Percentiles rank a stretch among this genome's conserved stretches.
These are phyloP conservation scores for Candida takata DNA, from an alignment of 805 yeast species.

Conservation along the genomic window DNA sequence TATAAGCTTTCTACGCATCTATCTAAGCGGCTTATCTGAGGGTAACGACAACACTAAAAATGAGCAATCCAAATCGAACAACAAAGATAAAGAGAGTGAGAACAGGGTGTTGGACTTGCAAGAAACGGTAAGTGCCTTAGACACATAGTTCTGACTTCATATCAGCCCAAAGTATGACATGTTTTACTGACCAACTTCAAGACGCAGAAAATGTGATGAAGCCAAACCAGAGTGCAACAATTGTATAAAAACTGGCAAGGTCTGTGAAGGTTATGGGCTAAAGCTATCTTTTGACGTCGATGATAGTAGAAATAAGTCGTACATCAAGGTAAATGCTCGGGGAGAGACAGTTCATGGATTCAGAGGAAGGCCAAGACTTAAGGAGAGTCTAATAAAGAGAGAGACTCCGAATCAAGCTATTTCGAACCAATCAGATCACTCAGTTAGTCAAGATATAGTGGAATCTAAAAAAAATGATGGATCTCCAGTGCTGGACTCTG, in stretches of 20 bases:
- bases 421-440: too few relatives aligned
- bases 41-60: neutral
- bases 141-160: conserved; percentile 3
- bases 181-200: conserved; percentile 9
- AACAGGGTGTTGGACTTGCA: conserved; percentile 55
- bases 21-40: neutral
- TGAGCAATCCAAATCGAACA: neutral
- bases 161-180: neutral
- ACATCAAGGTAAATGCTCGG: conserved; percentile 20
- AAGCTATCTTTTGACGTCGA: conserved; percentile 45
- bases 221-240: conserved; percentile 44
- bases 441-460: too few relatives aligned
- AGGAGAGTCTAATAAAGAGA: conserved; percentile 27
- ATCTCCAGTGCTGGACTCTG: too few relatives aligned
- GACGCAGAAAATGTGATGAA: conserved; percentile 53
- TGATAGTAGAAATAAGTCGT: conserved; percentile 31
- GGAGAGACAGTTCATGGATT: conserved; percentile 36
- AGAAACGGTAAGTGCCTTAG: conserved; percentile 32
- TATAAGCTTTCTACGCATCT: too few relatives aligned
- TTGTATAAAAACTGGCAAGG: conserved; percentile 36
- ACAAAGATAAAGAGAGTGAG: conserved; percentile 28
- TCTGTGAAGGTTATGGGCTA: conserved; percentile 45
- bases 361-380: conserved; percentile 36
- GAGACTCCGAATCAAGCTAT: neutral
- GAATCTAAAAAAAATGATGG: too few relatives aligned